Conservation (phyloP, 805 yeast genomes). For the Myxozyma vanderwaltii region DNA sequence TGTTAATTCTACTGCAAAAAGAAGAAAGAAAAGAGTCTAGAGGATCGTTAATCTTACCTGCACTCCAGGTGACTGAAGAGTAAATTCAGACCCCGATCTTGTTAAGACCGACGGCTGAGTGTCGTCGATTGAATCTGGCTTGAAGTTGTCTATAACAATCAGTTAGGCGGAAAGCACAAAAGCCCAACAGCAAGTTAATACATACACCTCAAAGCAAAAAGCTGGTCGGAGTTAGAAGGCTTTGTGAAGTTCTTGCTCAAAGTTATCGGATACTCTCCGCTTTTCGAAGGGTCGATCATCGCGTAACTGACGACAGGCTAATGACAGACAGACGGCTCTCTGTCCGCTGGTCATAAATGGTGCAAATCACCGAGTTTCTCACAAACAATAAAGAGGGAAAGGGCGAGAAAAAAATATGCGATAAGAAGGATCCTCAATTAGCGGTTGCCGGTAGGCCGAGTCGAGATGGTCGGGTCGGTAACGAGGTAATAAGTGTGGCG, state of each 20-base stretch:
- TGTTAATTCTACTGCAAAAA: neutral
- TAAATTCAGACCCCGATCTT: slow-evolving; percentile 25
- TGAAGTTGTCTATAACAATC: slow-evolving; percentile 28
- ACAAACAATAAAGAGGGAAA: too few relatives aligned
- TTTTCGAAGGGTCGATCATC: slow-evolving; percentile 31
- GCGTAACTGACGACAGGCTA: neutral
- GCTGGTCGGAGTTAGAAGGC: slow-evolving; percentile 8
- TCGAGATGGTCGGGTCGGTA: neutral
- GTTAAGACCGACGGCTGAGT: slow-evolving; percentile 22
- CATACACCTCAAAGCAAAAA: slow-evolving; percentile 31
- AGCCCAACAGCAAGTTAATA: neutral
- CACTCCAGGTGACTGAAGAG: slow-evolving; percentile 26
- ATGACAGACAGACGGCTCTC: neutral
- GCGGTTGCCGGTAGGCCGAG: neutral
- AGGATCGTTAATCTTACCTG: slow-evolving; percentile 15
- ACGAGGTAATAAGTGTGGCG: neutral
- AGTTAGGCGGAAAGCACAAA: neutral
- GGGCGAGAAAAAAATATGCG: neutral
- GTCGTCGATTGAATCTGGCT: slow-evolving; percentile 36
- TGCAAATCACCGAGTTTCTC: neutral
- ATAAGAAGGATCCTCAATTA: neutral
- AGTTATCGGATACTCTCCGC: slow-evolving; percentile 25
- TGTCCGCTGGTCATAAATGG: neutral
- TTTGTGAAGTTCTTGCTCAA: slow-evolving; percentile 14
- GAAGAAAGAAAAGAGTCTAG: neutral